Percentiles rank a stretch among this genome's conserved stretches.
phyloP scores from a whole-genome alignment of 495 filamentous ascomycete genomes.

The Pyrenula aspistea region DNA sequence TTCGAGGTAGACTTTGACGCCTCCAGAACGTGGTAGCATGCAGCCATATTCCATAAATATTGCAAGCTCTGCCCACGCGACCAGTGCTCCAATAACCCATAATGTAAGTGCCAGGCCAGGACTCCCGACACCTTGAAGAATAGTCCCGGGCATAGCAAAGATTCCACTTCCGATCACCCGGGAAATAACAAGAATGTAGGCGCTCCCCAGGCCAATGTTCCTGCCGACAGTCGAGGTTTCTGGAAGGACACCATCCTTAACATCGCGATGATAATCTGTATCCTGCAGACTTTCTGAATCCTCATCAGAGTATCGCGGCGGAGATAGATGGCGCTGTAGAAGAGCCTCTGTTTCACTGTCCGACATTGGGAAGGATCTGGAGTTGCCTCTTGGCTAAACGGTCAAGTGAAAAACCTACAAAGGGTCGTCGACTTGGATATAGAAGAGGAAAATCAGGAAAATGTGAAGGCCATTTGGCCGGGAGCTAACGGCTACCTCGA shows the following conservation, averaged over 20 bases:
- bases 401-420: no score
- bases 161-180: conserved; percentile 67
- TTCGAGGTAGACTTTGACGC: conserved; percentile 68
- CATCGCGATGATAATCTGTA: conserved; percentile 7
- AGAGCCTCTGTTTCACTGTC: not conserved
- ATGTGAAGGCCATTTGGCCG: no score
- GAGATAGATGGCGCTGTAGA: not conserved
- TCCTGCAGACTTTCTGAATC: not conserved
- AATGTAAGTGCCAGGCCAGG: conserved; percentile 50
- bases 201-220: conserved; percentile 53
- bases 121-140: conserved; percentile 55
- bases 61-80: conserved; percentile 47
- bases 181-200: conserved; percentile 66
- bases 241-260: conserved; percentile 49
- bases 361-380: not conserved
- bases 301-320: not conserved
- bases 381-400: no score
- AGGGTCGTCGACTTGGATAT: no score
- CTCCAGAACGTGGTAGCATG: conserved; percentile 60
- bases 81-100: conserved; percentile 51
- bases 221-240: conserved; percentile 51
- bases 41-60: conserved; percentile 58
- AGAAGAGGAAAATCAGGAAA: no score
- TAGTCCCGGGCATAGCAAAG: conserved; percentile 61
- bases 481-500: no score